A percentile compares a stretch with the other conserved stretches of the same genome.
Conservation (phyloP, 2,329 filamentous ascomycete species). For the Diplodia intermedia region DNA sequence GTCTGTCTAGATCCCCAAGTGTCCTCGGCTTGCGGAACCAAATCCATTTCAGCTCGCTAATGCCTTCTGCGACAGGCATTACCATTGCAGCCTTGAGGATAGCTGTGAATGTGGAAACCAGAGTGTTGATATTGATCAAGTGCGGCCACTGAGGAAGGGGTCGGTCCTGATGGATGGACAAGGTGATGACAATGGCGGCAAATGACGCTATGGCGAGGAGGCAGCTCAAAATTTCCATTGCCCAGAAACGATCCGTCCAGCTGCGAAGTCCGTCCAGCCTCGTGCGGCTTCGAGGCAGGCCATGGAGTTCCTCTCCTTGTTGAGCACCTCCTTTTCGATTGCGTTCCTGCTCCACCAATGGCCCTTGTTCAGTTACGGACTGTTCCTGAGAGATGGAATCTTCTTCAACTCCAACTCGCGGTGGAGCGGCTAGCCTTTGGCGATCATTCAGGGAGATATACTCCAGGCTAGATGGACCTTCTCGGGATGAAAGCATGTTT, state of each 20-base stretch:
- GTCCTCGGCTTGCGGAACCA: conserved; percentile 7
- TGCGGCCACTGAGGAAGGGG: conserved; percentile 20
- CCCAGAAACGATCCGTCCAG: background rate
- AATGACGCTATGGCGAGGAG: background rate
- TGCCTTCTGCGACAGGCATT: conserved; percentile 13
- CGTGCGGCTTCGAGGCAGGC: no score
- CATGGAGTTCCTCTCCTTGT: background rate
- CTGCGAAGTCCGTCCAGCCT: background rate
- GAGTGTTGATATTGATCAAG: conserved; percentile 10
- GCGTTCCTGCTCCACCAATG: background rate
- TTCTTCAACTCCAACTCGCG: background rate
- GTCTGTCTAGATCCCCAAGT: conserved; percentile 8
- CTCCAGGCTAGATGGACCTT: background rate
- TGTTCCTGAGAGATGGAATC: background rate
- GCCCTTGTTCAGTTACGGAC: background rate
- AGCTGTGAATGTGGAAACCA: conserved; percentile 6
- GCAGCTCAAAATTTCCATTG: conserved; percentile 19
- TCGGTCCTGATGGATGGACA: background rate
- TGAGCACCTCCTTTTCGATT: background rate
- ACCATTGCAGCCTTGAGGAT: conserved; percentile 14
- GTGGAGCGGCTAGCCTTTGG: background rate
- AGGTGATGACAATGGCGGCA: background rate
- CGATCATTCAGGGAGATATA: background rate
- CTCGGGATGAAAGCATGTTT: background rate
- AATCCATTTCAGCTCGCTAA: conserved; percentile 25